A percentile compares a stretch with the other conserved stretches of the same genome.
These are phyloP conservation scores for Colletotrichum brevisporum DNA, from an alignment of 2,329 filamentous ascomycete species.

Conservation along the genomic window DNA sequence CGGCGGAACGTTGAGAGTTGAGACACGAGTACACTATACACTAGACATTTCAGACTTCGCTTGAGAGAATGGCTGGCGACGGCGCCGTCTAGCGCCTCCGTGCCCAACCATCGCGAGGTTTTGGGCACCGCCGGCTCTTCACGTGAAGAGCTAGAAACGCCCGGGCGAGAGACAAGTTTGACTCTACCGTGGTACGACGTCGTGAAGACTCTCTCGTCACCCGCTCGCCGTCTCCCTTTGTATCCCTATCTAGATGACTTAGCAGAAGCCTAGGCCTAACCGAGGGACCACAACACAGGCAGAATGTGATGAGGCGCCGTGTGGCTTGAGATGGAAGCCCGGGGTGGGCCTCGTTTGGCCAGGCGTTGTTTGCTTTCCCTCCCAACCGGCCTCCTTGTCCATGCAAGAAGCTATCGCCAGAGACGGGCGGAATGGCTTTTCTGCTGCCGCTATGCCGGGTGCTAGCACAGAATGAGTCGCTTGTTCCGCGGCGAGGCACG, in stretches of 20 bases:
- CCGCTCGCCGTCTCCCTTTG: background rate
- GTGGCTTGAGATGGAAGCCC: conserved; percentile 19
- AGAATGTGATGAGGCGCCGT: conserved; percentile 18
- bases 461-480: conserved; percentile 32
- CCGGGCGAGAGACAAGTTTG: background rate
- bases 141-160: conserved; percentile 28
- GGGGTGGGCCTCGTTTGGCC: background rate
- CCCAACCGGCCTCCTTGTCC: conserved; percentile 1
- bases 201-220: conserved; percentile 7
- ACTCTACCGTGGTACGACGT: background rate
- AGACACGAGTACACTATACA: conserved; percentile 23
- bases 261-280: too few species aligned
- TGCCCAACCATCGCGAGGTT: conserved; percentile 34
- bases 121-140: conserved; percentile 10
- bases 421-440: conserved; percentile 4
- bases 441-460: conserved; percentile 28
- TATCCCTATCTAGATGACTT: too few species aligned
- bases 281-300: background rate
- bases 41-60: conserved; percentile 32
- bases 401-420: conserved; percentile 26
- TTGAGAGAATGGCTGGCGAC: conserved; percentile 31
- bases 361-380: conserved; percentile 35
- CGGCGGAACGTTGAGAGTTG: conserved; percentile 37
- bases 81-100: conserved; percentile 37
- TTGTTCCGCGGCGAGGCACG: conserved; percentile 34